Conservation (phyloP, 208 protist species). For the Acanthamoeba triangularis region DNA sequence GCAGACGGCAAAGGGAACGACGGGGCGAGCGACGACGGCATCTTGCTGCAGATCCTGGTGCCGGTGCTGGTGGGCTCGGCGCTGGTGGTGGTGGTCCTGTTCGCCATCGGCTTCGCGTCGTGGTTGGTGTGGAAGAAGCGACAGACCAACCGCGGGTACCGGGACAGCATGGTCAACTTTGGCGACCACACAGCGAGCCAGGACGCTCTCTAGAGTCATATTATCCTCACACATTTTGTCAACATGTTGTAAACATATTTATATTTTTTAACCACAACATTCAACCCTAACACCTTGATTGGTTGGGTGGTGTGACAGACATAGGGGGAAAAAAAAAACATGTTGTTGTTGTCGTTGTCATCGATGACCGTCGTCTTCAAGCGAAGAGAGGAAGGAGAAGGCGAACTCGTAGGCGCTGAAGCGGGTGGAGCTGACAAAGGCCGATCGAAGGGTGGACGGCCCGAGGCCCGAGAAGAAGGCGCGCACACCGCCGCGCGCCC, state of each 20-base stretch:
- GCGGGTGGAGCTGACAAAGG: constrained; percentile 58
- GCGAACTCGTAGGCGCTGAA: constrained; percentile 73
- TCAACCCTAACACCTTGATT: too few relatives aligned
- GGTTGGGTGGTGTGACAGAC: too few relatives aligned
- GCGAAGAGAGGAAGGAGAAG: constrained; percentile 44
- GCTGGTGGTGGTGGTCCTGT: background rate
- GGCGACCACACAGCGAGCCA: too few relatives aligned
- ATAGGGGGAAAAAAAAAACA: background rate
- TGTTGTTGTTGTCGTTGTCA: background rate
- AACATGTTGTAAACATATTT: too few relatives aligned
- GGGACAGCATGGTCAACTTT: too few relatives aligned
- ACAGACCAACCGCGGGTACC: too few relatives aligned
- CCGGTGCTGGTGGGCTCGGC: background rate
- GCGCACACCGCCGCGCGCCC: constrained; percentile 12
- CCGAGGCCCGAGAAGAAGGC: constrained; percentile 68
- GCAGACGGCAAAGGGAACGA: background rate
- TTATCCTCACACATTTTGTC: too few relatives aligned
- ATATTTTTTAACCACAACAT: too few relatives aligned
- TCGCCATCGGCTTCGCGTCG: too few relatives aligned
- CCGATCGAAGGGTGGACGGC: constrained; percentile 39
- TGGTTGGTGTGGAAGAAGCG: too few relatives aligned
- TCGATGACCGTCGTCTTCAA: background rate
- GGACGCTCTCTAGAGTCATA: too few relatives aligned
- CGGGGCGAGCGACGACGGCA: background rate
- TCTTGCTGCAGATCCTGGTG: background rate